phyloP scores from a whole-genome alignment of 75 land plant species.

The Azolla pinnata region DNA sequence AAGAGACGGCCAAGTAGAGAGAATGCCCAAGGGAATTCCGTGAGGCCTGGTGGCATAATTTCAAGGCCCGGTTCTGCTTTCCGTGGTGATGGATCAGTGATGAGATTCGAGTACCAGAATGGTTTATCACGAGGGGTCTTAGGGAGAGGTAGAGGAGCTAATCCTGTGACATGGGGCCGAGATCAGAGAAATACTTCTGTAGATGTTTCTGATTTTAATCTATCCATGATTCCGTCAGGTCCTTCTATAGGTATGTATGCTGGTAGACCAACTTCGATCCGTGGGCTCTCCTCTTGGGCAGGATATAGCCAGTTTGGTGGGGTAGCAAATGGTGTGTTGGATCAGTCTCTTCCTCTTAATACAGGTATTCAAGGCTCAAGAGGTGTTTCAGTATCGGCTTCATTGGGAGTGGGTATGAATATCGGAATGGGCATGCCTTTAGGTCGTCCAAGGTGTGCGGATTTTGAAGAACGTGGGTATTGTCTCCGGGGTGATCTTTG shows the following conservation, averaged over 20 bases:
- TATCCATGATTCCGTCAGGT: constrained; percentile 47
- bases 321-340: constrained; percentile 50
- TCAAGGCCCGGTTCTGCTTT: constrained; percentile 31
- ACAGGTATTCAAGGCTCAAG: constrained; percentile 48
- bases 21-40: constrained; percentile 13
- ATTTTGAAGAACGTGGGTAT: constrained; percentile 96
- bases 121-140: constrained; percentile 16
- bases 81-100: constrained; percentile 27
- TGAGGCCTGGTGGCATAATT: constrained; percentile 8
- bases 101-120: constrained; percentile 25
- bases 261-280: constrained; percentile 44
- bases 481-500: constrained; percentile 95
- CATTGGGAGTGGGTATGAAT: constrained; percentile 20
- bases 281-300: constrained; percentile 41
- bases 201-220: constrained; percentile 42
- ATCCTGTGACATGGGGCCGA: constrained; percentile 30
- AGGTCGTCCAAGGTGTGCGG: constrained; percentile 70
- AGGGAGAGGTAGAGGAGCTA: constrained; percentile 59
- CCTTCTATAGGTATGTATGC: constrained; percentile 32
- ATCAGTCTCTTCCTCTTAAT: constrained; percentile 46
- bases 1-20: constrained; percentile 16
- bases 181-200: constrained; percentile 44
- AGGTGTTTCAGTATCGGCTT: constrained; percentile 32
- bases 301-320: constrained; percentile 51
- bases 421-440: constrained; percentile 38